These are phyloP conservation scores for Purpureocillium takamizusanense DNA, from an alignment of 2,329 filamentous ascomycete species.

Conservation along the genomic window DNA sequence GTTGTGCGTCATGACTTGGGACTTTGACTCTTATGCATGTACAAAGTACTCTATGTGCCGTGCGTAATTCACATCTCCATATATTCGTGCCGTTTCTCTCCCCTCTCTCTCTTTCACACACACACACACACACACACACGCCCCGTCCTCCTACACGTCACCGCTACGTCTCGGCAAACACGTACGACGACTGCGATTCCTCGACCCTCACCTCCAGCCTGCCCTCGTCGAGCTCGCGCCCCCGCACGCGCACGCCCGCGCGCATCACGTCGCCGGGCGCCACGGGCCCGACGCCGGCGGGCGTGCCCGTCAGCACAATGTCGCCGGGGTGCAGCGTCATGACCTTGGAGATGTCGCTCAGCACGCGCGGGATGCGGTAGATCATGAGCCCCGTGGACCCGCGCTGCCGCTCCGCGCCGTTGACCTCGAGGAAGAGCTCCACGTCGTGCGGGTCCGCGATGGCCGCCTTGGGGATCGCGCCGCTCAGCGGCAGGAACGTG, in stretches of 20 bases:
- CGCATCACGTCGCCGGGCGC: slow-evolving; percentile 79
- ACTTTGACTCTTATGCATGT: too few species aligned
- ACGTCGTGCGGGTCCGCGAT: slow-evolving; percentile 84
- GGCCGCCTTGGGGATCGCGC: slow-evolving; percentile 67
- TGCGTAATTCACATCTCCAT: too few species aligned
- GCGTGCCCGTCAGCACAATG: slow-evolving; percentile 91
- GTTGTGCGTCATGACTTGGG: too few species aligned
- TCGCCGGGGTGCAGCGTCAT: slow-evolving; percentile 92
- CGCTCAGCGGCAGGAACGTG: slow-evolving; percentile 84
- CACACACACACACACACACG: neutral
- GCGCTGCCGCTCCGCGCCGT: slow-evolving; percentile 66
- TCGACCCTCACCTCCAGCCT: slow-evolving; percentile 75
- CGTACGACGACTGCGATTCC: slow-evolving; percentile 69
- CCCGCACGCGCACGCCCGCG: slow-evolving; percentile 70
- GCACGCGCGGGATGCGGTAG: slow-evolving; percentile 76
- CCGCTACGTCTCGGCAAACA: slow-evolving; percentile 67
- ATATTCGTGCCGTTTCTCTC: too few species aligned
- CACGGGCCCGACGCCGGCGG: slow-evolving; percentile 87
- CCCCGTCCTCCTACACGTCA: neutral
- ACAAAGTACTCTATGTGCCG: too few species aligned
- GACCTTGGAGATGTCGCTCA: slow-evolving; percentile 87
- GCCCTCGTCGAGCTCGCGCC: slow-evolving; percentile 77
- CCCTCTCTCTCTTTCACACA: too few species aligned
- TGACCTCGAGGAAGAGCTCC: slow-evolving; percentile 79
- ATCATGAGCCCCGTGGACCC: slow-evolving; percentile 94